Base-by-base conservation (phyloP, 2,329 filamentous ascomycete species). In the Ceratocystis lukuohia region DNA sequence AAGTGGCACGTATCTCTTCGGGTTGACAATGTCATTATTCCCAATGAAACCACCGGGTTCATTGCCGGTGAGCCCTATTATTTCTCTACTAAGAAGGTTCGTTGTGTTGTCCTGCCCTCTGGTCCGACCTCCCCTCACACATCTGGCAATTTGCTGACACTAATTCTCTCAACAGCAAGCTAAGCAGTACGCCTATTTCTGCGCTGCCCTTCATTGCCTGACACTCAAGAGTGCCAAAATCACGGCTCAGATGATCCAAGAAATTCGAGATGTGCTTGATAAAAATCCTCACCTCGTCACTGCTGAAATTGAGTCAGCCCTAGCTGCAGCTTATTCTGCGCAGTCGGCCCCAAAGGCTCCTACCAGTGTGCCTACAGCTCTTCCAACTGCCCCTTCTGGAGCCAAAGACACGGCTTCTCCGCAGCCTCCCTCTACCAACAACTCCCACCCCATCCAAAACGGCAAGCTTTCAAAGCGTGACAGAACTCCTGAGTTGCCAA, bases 181-280 rank as follows among this genome's bases (percentile, higher is more conserved):
- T 28, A 83, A 81, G 71, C 75, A 78, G 68, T 82, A 79, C 69
- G 81, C 82, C 0, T 80, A 82, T 25, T 77, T 77, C 69, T 76
- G 75, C 12, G 80, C 80, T 28, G 69, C 79, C 25, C 72, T 75
- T 6, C 81, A 76, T 74, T 64, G 0, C 15, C 8, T 64, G 2
- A 33, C 53, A 15, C 8, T 53, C 3, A 33, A 37, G 2, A 5
- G 10, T 3, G 6, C n/a, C 25, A 8, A 5, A 2, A 22, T 48
- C 12, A 15, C 12, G 5, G 10, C 37, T 10, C 0, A 12, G 5
- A 6, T 5, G 2, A 5, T 5, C 10, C 22, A 57, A 25, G 7
- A 33, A 33, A 28, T 57, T 28, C 22, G 28, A 4, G 5, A 15
- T 17, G 22, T 30, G 15, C 22, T 57, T 7, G 15, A 33, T 33